Conservation (phyloP, 2,329 filamentous ascomycete genomes). For the Emmonsia crescens region DNA sequence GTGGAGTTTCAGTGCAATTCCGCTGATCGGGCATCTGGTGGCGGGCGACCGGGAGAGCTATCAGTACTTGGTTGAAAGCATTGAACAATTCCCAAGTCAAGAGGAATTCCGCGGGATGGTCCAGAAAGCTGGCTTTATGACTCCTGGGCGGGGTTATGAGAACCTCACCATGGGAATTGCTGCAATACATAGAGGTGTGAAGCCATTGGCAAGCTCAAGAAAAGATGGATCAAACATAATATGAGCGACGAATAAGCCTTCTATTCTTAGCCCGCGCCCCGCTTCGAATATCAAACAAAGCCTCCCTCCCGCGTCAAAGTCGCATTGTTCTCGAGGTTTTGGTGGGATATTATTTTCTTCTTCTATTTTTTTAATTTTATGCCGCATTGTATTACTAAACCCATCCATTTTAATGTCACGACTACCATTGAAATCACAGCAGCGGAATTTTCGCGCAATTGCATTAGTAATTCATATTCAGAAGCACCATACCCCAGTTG, state of each 20-base stretch:
- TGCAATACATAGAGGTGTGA: conserved; percentile 93
- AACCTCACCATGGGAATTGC: conserved; percentile 87
- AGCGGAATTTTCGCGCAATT: background rate
- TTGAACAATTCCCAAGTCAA: conserved; percentile 84
- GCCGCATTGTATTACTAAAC: background rate
- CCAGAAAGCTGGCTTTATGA: conserved; percentile 62
- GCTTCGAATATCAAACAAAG: background rate
- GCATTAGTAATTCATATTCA: background rate
- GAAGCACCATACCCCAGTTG: background rate
- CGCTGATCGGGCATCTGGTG: conserved; percentile 87
- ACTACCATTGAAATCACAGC: background rate
- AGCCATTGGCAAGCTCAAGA: conserved; percentile 41
- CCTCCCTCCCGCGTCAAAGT: background rate
- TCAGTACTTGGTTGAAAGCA: conserved; percentile 97
- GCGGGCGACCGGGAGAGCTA: conserved; percentile 92
- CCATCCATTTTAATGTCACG: background rate
- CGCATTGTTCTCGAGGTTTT: background rate
- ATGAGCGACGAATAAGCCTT: background rate
- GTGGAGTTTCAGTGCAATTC: conserved; percentile 93
- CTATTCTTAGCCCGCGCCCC: background rate
- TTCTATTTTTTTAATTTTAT: background rate
- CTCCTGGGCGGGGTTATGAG: conserved; percentile 76
- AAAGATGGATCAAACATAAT: background rate
- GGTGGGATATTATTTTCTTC: background rate
- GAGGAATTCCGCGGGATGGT: conserved; percentile 59